These are phyloP conservation scores for Colletotrichum liaoningense DNA, from an alignment of 2,329 filamentous ascomycete genomes.

Conservation along the genomic window DNA sequence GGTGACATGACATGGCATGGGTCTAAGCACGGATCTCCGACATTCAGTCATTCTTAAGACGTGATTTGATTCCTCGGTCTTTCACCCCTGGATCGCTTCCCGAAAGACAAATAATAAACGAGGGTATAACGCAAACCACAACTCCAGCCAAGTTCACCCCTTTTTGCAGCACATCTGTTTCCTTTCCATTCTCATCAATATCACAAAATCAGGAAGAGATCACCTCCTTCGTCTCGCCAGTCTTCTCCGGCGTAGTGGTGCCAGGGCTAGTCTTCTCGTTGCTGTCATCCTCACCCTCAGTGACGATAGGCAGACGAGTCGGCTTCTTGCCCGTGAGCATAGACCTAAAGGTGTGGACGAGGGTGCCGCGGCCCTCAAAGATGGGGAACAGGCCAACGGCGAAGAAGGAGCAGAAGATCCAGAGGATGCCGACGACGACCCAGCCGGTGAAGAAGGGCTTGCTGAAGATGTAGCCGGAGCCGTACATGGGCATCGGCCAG, in stretches of 20 bases:
- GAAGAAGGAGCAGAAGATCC: conserved; percentile 79
- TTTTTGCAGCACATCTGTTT: background rate
- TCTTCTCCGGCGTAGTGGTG: conserved; percentile 27
- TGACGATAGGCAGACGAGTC: conserved; percentile 20
- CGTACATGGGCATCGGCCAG: conserved; percentile 95
- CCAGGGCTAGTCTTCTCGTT: conserved; percentile 30
- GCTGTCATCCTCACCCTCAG: conserved; percentile 32
- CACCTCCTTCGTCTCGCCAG: conserved; percentile 15
- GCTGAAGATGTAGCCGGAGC: conserved; percentile 82
- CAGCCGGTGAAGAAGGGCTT: conserved; percentile 87
- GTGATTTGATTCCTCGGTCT: background rate
- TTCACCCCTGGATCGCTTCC: background rate
- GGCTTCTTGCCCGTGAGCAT: conserved; percentile 62
- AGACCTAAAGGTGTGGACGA: conserved; percentile 68
- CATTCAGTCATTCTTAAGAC: background rate
- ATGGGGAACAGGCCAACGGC: conserved; percentile 86
- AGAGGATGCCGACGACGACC: conserved; percentile 81
- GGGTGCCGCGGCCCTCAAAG: conserved; percentile 80
- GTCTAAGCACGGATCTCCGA: background rate
- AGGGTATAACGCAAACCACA: conserved; percentile 5
- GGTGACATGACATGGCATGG: background rate
- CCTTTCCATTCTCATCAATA: no score
- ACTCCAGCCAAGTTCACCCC: background rate
- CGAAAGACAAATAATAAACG: background rate
- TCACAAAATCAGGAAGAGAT: background rate